Conservation (phyloP, 257 asterid species). For the Solanum megistacrolobum region DNA sequence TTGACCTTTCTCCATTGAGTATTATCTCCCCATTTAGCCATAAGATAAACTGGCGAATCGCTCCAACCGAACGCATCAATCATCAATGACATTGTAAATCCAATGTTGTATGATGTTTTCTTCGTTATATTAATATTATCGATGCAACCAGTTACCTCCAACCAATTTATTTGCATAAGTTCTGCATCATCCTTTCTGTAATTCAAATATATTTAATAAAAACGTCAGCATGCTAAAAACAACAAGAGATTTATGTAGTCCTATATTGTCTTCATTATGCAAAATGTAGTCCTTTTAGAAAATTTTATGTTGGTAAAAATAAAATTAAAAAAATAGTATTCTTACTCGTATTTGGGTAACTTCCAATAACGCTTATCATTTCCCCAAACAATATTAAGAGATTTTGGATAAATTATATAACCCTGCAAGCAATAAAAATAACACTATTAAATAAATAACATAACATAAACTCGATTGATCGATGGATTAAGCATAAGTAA, state of each 20-base stretch:
- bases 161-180: constrained; percentile 17
- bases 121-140: background rate
- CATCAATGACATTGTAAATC: constrained; percentile 6
- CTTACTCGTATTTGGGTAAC: no score
- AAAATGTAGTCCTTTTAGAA: no score
- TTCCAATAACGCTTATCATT: no score
- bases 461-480: background rate
- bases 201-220: background rate
- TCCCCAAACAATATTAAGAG: no score
- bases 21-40: constrained; percentile 21
- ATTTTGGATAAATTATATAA: no score
- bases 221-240: background rate
- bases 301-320: no score
- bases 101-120: constrained; percentile 5
- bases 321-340: no score
- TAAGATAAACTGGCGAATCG: background rate
- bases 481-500: background rate
- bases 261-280: no score
- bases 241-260: no score
- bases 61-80: constrained; percentile 26
- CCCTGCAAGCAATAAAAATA: no score
- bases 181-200: background rate
- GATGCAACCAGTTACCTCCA: constrained; percentile 21
- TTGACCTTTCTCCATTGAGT: background rate
- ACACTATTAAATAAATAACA: no score